Base-by-base conservation (phyloP, 768 basidiomycete genomes). In the Agaricus blazei region DNA sequence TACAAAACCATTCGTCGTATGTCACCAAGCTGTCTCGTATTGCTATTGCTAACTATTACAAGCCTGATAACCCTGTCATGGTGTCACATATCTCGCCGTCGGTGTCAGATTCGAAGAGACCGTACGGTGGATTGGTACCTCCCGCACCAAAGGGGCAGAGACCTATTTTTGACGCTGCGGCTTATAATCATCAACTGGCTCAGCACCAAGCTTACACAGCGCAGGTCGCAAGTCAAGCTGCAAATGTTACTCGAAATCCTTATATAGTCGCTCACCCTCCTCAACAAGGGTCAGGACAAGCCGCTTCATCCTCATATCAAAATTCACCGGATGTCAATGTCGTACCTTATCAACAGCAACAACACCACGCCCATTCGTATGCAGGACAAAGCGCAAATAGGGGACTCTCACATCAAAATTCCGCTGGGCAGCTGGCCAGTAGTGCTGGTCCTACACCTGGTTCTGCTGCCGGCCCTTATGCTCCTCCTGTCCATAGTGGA, bases 181-280 rank as follows among this genome's bases (percentile, higher is more conserved):
- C 87, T 1, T 99, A 99, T 74, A 93, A 94, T 61, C 93, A 96
- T 58, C 96, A 96, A 63, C 81, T 96, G 24, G 88, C 87, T 11
- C 93, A 95, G 66, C 96, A 98, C 63, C 96, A 99, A 69, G 87
- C 85, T 8, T 93, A 91, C 65, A 93, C 89, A 4, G 91, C 87
- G 9, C 89, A 91, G 64, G 83, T 82, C 0, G 83, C 83, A 1
- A 78, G 84, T 3, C 87, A 89, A 62, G 85, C 88, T 24, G 82
- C 87, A 0, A 84, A 79, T 61, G 79, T 81, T 14, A 87, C 82
- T 68, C 79, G 90, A 36, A 93, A 94, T 63, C 92, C 92, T 9
- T 94, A 94, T 63, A 83, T 92, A 37, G 78, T 82, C 0, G 76
- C 76, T 14, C 78, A 79, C 62, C 70, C 67, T 46, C 68, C 71